Evolutionary conservation across 371 early-diverging fungal species (phyloP), one percentile per base, ranked within the genome.

Genomic region (Globomyces sp.): DNA sequence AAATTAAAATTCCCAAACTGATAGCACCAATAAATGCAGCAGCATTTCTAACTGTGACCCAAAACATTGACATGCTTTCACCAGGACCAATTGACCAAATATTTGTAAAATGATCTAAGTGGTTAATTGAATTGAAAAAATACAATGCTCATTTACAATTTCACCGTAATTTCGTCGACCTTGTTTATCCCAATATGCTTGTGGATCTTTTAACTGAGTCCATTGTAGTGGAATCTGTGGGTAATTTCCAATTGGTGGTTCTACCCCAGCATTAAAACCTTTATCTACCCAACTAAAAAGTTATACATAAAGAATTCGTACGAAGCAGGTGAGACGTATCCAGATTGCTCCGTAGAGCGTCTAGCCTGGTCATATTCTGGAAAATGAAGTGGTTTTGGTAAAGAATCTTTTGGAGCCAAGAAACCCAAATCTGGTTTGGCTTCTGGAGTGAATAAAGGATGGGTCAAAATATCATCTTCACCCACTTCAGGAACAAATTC

Each of bases 171-270:
- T 69, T 10, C 82, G 52, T 10, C 80, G 68, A n/a, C 77, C 80
- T 72, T 82, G 82, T 65, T 73, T 70, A 70, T 82, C 82, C 82
- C 82, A 82, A 74, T 82, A 79, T 67, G 68, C 70, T 66, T 60
- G 75, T 3, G 82, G 80, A 61, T 82, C 77, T 51, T 68, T 75
- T 55, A 82, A 63, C 50, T 69, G 68, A 9, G 79, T 70, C 24
- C 45, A 74, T 67, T 77, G 78, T 41, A 63, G 65, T 36, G 68
- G 67, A 36, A 79, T 55, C 60, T 72, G 70, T n/a, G 82, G 82
- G 71, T 82, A 82, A 55, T 69, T 76, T 55, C 82, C 82, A 67
- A 77, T 77, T 13, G 79, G 80, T 34, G 74, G 67, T 11, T 67
- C 62, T 44, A 59, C 65, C 58, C 59, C 57, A 59, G 73, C 51